Percentiles rank a stretch among this genome's conserved stretches.
These are phyloP conservation scores for Fraxinus angustifolia DNA, from an alignment of 305 asterid species.

Conservation along the genomic window DNA sequence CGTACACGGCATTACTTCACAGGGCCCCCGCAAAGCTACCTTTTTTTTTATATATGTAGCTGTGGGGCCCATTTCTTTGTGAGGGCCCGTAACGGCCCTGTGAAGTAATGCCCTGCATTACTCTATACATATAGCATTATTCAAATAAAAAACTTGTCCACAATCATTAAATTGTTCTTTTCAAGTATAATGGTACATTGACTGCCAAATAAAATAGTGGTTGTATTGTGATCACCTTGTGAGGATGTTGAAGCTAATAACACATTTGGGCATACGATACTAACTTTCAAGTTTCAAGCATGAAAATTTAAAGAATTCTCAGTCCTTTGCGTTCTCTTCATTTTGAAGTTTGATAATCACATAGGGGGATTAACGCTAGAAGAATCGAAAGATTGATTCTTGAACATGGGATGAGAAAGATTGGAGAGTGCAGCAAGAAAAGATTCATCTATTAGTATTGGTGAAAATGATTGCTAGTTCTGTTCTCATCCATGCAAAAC, in stretches of 20 bases:
- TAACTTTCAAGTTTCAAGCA: neutral
- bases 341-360: neutral
- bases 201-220: neutral
- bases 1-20: too few relatives aligned
- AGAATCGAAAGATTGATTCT: neutral
- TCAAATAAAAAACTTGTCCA: too few relatives aligned
- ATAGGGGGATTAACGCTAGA: neutral
- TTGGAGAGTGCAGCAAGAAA: neutral
- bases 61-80: too few relatives aligned
- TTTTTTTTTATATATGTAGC: too few relatives aligned
- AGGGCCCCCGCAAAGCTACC: too few relatives aligned
- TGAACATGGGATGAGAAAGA: neutral
- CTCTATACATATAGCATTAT: too few relatives aligned
- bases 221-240: neutral
- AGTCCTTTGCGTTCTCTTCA: neutral
- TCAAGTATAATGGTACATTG: neutral
- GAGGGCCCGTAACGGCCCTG: too few relatives aligned
- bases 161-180: too few relatives aligned
- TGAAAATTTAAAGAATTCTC: neutral
- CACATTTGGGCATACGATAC: neutral
- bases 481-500: constrained; percentile 28
- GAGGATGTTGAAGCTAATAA: neutral
- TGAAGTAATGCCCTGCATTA: too few relatives aligned
- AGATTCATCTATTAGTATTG: neutral
- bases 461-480: constrained; percentile 32